Conservation (phyloP, 768 basidiomycete genomes). For the Leccinum longicurvipes region DNA sequence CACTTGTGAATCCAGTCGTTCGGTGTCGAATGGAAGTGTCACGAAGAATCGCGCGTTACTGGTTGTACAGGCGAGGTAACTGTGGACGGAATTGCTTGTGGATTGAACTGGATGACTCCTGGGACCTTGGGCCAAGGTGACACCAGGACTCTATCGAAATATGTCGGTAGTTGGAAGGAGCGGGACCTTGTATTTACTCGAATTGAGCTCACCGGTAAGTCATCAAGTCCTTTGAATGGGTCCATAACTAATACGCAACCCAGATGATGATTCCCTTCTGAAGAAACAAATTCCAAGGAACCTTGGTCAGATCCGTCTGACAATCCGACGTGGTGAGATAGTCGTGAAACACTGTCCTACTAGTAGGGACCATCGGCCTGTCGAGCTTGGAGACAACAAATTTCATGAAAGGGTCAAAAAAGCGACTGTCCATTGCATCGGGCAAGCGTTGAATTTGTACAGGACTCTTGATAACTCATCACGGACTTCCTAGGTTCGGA, state of each 20-base stretch:
- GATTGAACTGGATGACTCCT: background rate
- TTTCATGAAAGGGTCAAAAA: background rate
- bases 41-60: background rate
- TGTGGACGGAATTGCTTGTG: constrained; percentile 9
- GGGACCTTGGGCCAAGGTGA: background rate
- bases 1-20: constrained; percentile 6
- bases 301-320: constrained; percentile 18
- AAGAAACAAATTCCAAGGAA: constrained; percentile 1
- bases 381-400: background rate
- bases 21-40: constrained; percentile 12
- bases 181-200: background rate
- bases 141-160: background rate
- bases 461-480: background rate
- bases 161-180: background rate
- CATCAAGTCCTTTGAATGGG: background rate
- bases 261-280: constrained; percentile 22
- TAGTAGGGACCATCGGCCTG: background rate
- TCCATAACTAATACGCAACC: background rate
- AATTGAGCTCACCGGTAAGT: background rate
- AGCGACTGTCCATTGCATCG: background rate
- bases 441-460: background rate
- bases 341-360: background rate
- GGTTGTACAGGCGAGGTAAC: background rate
- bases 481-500: background rate
- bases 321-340: background rate